phyloP scores from a whole-genome alignment of 805 yeast genomes.

The Nakazawaea ishiwadae region DNA sequence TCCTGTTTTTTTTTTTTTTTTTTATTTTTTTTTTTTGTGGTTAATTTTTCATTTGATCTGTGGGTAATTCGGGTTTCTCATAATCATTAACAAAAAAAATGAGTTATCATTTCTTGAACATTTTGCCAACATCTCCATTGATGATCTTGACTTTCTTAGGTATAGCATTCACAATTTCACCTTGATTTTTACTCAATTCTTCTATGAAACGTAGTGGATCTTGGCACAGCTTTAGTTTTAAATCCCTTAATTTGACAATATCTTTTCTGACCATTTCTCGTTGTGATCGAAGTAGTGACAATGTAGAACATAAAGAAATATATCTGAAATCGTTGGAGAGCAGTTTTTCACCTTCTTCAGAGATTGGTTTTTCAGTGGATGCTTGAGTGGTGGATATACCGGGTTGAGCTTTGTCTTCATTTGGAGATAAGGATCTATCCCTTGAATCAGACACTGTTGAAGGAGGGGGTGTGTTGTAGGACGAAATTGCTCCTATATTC shows the following conservation, averaged over 20 bases:
- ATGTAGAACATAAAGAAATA: conserved; percentile 15
- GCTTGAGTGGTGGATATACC: neutral
- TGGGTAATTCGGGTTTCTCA: too few relatives aligned
- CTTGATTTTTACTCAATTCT: conserved; percentile 7
- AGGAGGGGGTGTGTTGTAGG: conserved; percentile 12
- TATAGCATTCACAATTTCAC: conserved; percentile 9
- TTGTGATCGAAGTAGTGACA: conserved; percentile 15
- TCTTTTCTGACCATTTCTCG: conserved; percentile 11
- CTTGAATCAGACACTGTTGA: conserved; percentile 7
- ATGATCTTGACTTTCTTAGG: conserved; percentile 14
- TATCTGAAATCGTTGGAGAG: conserved; percentile 12
- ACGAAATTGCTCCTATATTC: too few relatives aligned
- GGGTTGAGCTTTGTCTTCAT: neutral
- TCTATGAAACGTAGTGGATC: conserved; percentile 13
- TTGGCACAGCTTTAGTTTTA: conserved; percentile 9
- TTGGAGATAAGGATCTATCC: conserved; percentile 10
- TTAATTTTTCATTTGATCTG: too few relatives aligned
- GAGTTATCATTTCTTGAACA: conserved; percentile 4
- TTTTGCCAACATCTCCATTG: conserved; percentile 8
- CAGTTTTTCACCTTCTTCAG: conserved; percentile 2
- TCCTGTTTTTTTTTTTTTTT: too few relatives aligned
- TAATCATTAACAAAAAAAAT: too few relatives aligned
- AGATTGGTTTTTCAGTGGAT: neutral
- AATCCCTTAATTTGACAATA: conserved; percentile 11
- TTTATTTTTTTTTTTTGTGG: too few relatives aligned